Percentiles rank a stretch among this genome's conserved stretches.
These are phyloP conservation scores for Huntiella savannae DNA, from an alignment of 2,329 filamentous ascomycete species.

Conservation along the genomic window DNA sequence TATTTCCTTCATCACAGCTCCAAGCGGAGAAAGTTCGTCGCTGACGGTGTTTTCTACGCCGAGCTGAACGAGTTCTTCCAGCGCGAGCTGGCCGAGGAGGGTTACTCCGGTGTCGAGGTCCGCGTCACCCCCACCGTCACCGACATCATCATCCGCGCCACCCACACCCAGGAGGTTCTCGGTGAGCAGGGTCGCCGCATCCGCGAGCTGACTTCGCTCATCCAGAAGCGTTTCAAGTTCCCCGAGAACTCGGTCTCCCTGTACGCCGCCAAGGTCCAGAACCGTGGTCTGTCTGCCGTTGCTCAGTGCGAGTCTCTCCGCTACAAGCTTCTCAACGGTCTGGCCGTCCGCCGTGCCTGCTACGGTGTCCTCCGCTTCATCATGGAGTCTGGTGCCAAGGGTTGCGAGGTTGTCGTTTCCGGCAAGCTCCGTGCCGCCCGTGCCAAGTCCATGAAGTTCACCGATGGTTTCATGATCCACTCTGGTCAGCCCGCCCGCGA, in stretches of 20 bases:
- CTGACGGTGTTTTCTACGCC: constrained; percentile 99
- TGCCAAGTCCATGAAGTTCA: constrained; percentile 99
- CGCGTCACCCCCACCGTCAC: constrained; percentile 98
- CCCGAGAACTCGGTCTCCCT: constrained; percentile 99
- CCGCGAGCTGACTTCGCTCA: constrained; percentile 98
- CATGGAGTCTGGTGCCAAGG: constrained; percentile 99
- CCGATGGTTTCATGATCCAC: constrained; percentile 99
- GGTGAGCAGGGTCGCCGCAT: constrained; percentile 99
- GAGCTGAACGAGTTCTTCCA: constrained; percentile 99
- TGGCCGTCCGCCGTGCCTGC: constrained; percentile 95
- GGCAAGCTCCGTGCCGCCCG: constrained; percentile 97
- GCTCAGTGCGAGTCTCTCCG: constrained; percentile 99
- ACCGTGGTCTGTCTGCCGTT: constrained; percentile 98
- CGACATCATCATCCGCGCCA: constrained; percentile 99
- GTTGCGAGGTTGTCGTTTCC: constrained; percentile 97
- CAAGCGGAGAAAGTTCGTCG: constrained; percentile 88
- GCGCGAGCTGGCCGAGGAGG: constrained; percentile 98
- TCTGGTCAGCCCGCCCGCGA: constrained; percentile 98
- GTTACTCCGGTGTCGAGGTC: constrained; percentile 99
- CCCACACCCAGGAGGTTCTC: constrained; percentile 99
- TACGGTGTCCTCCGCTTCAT: constrained; percentile 99
- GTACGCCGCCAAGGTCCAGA: constrained; percentile 99
- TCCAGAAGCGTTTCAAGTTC: constrained; percentile 99
- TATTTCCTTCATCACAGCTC: constrained; percentile 34
- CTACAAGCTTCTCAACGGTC: constrained; percentile 99